A percentile compares a stretch with the other conserved stretches of the same genome.
These are phyloP conservation scores for Pyrenophora teres DNA, from an alignment of 2,329 filamentous ascomycete genomes.

Conservation along the genomic window DNA sequence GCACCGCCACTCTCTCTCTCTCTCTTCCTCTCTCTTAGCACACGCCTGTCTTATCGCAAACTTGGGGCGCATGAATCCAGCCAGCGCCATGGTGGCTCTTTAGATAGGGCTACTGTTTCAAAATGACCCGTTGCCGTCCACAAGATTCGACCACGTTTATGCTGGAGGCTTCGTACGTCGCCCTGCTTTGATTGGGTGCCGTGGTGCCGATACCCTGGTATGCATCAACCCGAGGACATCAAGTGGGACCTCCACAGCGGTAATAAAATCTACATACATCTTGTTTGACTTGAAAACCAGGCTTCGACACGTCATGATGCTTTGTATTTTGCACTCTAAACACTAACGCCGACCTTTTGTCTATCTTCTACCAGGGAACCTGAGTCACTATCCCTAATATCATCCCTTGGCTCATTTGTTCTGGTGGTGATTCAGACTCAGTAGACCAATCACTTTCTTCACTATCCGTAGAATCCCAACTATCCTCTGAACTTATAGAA, in stretches of 20 bases:
- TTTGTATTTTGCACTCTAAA: too few species aligned
- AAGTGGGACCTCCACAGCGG: background rate
- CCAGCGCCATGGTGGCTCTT: background rate
- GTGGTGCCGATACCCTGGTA: conserved; percentile 3
- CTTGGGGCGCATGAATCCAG: background rate
- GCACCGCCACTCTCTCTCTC: too few species aligned
- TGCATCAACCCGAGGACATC: background rate
- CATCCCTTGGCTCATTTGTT: background rate
- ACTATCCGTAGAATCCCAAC: background rate
- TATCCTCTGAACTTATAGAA: background rate
- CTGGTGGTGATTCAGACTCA: background rate
- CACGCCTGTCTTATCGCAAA: too few species aligned
- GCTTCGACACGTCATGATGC: too few species aligned
- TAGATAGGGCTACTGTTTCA: conserved; percentile 9
- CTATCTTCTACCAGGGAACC: too few species aligned
- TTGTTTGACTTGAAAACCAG: too few species aligned
- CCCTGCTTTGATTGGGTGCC: background rate
- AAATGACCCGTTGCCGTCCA: conserved; percentile 6
- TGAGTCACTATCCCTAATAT: too few species aligned
- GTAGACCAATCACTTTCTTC: background rate
- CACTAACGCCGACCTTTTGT: too few species aligned
- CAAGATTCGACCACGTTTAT: conserved; percentile 9
- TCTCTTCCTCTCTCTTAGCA: too few species aligned
- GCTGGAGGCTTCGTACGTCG: background rate
- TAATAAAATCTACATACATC: too few species aligned